Base-by-base conservation (phyloP, 257 asterid species). In the Ligustrum vulgare region DNA sequence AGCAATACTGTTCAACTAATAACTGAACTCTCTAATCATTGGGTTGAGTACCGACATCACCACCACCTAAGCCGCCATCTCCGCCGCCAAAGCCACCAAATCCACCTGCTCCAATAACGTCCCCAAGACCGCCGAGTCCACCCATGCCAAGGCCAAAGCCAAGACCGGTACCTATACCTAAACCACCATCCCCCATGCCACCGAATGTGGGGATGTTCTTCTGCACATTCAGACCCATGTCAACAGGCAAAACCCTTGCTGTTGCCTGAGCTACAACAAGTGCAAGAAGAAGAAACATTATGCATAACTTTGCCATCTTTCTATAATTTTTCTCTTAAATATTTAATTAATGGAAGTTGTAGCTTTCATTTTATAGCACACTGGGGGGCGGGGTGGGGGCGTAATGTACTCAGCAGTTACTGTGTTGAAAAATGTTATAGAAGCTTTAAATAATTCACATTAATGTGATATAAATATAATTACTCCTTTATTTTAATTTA, bases 161-260 rank as follows among this genome's bases (percentile, higher is more conserved):
- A 58, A 43, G 83, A 81, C 32, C 79, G 65, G 7, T 80, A 84
- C 8, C 75, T 67, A 3, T 63, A 3, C 79, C 85, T 5, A 76
- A 18, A 6, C 85, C 86, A 51, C 73, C 72, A 9, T 78, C 82
- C 64, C 36, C 22, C 39, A 81, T 83, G 1, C 79, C 87, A 6
- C 82, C 87, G 20, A 39, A 76, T 25, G 49, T 34, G 62, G 73
- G 25, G 7, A 78, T 71, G 75, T 81, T 83, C 83, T 86, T 86
- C 70, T 86, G 80, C 45, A 83, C 89, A 12, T 35, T 47, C 16
- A 86, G 79, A 31, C 80, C 82, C 25, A 74, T 63, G 71, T 64
- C 88, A 12, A 37, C 54, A 1, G 89, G 89, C 76, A 83, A 25
- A 25, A 76, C 81, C 72, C 87, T 83, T 6, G 83, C 78, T 33